Base-by-base conservation (phyloP, 2,329 filamentous ascomycete genomes). In the Colletotrichum sp. region DNA sequence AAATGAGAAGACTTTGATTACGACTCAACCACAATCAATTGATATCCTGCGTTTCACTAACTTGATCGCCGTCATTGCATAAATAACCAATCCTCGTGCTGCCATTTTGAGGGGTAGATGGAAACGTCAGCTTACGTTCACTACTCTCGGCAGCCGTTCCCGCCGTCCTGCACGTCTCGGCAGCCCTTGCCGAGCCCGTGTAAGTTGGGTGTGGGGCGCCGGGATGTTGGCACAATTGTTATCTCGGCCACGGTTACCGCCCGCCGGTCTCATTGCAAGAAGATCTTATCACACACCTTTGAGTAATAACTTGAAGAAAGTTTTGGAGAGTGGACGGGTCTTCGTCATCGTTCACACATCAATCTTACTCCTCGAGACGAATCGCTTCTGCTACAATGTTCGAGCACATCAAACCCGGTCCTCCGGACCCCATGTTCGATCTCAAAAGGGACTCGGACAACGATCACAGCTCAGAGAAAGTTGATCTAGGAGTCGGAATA, bases 391-490 rank as follows among this genome's bases (percentile, higher is more conserved):
- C 7, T 43, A 73, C 57, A 3, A 73, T 69, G 89, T 90, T 85
- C 67, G 89, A 86, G 75, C 88, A 91, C 79, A 75, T 91, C 32
- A 81, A 72, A 36, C 34, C 70, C 16, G 71, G 71, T 7, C 55
- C 55, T n/a, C 74, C 76, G 15, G 84, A 85, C 66, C 79, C 80
- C 13, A 84, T 85, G 78, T 84, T 79, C 68, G 74, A 77, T 15
- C 79, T 85, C n/a, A 84, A 83, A 69, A 78, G 78, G 10, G 76
- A 77, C n/a, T 80, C 81, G 7, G 81, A 83, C 36, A 78, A 73
- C 26, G 84, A 85, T 48, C 71, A 63, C 3, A 78, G 75, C 16
- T 78, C 80, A 1, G 69, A 79, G 16, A 85, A 85, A 69, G 81
- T 85, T 10, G 84, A 85, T 65, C 77, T 86, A 7, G 84, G 83